Evolutionary conservation across 331 rosid genomes (phyloP).

Genomic region (Phaseolus coccineus): DNA sequence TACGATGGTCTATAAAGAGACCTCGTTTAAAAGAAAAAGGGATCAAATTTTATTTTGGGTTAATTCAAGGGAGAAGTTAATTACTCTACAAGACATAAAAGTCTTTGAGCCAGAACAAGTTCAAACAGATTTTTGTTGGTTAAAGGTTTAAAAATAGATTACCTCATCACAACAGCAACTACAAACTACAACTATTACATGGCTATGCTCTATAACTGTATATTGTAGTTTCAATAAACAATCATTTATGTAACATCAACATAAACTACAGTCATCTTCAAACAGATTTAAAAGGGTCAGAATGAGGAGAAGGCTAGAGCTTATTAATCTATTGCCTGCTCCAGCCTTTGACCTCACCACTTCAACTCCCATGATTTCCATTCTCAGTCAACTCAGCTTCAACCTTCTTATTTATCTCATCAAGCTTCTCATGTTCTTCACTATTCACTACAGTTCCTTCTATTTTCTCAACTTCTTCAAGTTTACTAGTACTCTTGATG

Average conservation of each 20-base stretch:
- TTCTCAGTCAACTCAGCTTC: conserved; percentile 61
- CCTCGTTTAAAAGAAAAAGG: too few relatives aligned
- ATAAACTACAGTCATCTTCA: conserved; percentile 58
- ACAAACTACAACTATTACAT: conserved; percentile 60
- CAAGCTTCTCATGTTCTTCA: conserved; percentile 50
- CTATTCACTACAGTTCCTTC: conserved; percentile 51
- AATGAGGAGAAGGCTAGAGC: conserved; percentile 48
- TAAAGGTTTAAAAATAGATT: too few relatives aligned
- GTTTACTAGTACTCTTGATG: conserved; percentile 37
- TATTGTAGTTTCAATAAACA: conserved; percentile 65
- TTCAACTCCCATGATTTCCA: conserved; percentile 51
- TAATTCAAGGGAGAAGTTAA: too few relatives aligned
- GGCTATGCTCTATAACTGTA: conserved; percentile 66
- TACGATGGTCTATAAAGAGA: too few relatives aligned
- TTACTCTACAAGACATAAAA: too few relatives aligned
- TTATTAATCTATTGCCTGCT: conserved; percentile 43
- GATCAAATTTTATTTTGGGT: too few relatives aligned
- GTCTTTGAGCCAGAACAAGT: too few relatives aligned
- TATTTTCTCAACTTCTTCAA: conserved; percentile 55
- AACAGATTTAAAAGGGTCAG: conserved; percentile 65
- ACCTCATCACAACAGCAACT: conserved; percentile 48
- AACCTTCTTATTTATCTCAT: conserved; percentile 55
- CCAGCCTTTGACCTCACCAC: conserved; percentile 51
- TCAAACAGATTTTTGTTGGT: too few relatives aligned
- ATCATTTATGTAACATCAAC: conserved; percentile 66